Conservation (phyloP, 371 early-diverging fungal genomes). For the Lichtheimia ramosa region DNA sequence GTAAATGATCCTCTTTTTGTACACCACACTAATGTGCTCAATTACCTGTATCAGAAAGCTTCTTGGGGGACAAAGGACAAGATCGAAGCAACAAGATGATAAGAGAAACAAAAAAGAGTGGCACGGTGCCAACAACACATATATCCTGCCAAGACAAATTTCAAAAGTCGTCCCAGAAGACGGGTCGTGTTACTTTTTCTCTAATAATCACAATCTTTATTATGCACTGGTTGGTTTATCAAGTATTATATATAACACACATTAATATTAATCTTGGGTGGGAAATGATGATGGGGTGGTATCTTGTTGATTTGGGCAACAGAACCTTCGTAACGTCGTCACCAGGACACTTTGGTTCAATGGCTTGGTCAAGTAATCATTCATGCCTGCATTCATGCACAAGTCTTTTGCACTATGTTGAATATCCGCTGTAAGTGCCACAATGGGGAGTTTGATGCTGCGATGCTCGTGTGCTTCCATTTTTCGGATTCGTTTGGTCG, state of each 20-base stretch:
- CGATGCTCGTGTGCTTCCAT: slow-evolving; percentile 24
- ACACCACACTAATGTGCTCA: no score
- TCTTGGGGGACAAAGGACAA: no score
- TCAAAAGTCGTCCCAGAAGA: no score
- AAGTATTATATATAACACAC: not conserved
- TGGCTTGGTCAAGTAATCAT: slow-evolving; percentile 35
- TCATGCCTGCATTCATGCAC: slow-evolving; percentile 15
- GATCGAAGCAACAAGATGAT: no score
- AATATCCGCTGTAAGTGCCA: slow-evolving; percentile 14
- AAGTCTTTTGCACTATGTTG: slow-evolving; percentile 13
- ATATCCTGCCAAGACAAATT: no score
- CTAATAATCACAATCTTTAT: no score
- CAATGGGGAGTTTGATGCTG: slow-evolving; percentile 17
- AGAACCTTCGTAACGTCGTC: slow-evolving; percentile 26
- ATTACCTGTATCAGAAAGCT: no score
- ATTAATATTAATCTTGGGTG: not conserved
- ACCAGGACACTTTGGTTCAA: slow-evolving; percentile 37
- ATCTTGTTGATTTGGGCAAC: slow-evolving; percentile 2
- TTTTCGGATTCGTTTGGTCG: slow-evolving; percentile 41
- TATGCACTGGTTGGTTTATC: no score
- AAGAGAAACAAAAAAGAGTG: no score
- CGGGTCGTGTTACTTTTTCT: no score
- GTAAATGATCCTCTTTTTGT: no score
- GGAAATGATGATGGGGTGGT: not conserved
- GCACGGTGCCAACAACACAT: no score